Base-by-base conservation (phyloP, 768 basidiomycete species). In the Suillus alpinus region DNA sequence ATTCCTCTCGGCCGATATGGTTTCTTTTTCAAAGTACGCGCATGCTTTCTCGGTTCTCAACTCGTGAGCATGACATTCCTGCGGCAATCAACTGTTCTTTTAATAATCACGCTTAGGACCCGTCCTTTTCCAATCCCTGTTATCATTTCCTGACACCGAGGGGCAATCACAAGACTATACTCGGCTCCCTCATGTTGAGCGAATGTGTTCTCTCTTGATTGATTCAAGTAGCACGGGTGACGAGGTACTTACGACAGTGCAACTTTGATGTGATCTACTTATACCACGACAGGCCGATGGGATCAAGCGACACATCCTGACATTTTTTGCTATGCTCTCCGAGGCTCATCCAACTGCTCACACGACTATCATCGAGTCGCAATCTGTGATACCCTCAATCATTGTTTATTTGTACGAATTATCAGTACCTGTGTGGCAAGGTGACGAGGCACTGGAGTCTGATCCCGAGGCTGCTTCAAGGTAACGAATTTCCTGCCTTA, bases 371-470 rank as follows among this genome's bases (percentile, higher is more conserved):
- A 66, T 77, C 6, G 77, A 80, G 16, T 87, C 88, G 0, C 78
- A 77, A 44, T 77, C 77, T 12, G 66, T 93, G 14, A 78, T 92
- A 44, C 90, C 89, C 1, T 85, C 90, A 0, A 70, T 92, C 31
- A 78, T 91, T 20, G 64, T 80, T 36, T 86, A 81, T 61, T 75
- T 89, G 9, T 77, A 78, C 39, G 76, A 81, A 23, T 72, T 87
- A 43, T 78, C 83, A 0, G 77, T 78, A 1, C 79, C 82, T 2
- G 69, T 93, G 16, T 93, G 88, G 87, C 87, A 91, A 67, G 86
- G 87, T 39, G 81, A 83, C 44, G 78, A 81, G 52, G 66, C 66
- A 34, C 66, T 85, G 14, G 66, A 79, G 29, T 64, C 68, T 16
- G 75, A 80, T 2, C 63, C 78, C 0, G 70, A 74, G 29, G 69